Conservation (phyloP, 805 yeast genomes). For the Candida suzukii region DNA sequence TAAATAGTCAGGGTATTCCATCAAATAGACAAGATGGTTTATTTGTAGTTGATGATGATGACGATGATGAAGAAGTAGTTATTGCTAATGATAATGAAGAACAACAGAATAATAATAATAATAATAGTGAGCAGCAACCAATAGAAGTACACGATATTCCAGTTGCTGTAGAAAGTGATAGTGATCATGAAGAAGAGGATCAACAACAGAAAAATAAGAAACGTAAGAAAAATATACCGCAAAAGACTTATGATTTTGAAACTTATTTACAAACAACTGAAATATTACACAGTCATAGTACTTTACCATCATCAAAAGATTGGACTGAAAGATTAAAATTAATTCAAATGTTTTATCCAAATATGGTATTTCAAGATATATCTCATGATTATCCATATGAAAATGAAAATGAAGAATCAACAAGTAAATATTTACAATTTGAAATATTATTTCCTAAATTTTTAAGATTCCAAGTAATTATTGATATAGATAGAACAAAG, state of each 20-base stretch:
- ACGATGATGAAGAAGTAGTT: no score
- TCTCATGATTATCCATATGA: no score
- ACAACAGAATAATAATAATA: background rate
- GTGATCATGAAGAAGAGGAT: conserved; percentile 1
- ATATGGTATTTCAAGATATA: conserved; percentile 14
- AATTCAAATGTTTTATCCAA: conserved; percentile 19
- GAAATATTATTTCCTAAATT: conserved; percentile 1
- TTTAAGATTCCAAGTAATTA: conserved; percentile 8
- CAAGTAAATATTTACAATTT: background rate
- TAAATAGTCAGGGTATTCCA: no score
- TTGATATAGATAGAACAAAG: conserved; percentile 5
- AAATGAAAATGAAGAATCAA: background rate
- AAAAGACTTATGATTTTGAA: conserved; percentile 3
- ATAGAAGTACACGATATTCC: background rate
- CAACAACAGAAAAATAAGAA: background rate
- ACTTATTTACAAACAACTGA: conserved; percentile 10
- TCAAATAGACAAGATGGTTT: no score
- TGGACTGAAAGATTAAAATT: conserved; percentile 15
- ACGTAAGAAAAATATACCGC: background rate
- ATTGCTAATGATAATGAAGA: no score
- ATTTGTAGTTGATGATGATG: no score
- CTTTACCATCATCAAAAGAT: conserved; percentile 20
- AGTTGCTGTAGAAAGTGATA: conserved; percentile 1
- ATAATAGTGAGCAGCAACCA: background rate
- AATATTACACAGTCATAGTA: conserved; percentile 13